Evolutionary conservation across 164 flowering plant genomes (phyloP).

Genomic region (Stephania japonica): DNA sequence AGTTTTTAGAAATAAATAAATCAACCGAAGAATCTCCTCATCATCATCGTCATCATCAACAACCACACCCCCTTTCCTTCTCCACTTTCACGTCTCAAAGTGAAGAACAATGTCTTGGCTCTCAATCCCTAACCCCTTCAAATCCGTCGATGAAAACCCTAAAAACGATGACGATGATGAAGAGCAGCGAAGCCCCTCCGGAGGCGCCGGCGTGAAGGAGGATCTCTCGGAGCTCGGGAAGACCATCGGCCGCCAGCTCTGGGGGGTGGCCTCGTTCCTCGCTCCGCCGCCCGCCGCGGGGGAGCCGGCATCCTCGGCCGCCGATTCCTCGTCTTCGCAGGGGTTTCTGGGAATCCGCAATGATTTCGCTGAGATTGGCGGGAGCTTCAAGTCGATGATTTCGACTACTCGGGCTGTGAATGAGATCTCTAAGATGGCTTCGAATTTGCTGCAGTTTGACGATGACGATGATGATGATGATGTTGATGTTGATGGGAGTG

Average conservation of each 20-base stretch:
- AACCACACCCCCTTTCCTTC: background rate
- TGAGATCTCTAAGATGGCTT: constrained; percentile 38
- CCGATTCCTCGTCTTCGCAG: constrained; percentile 20
- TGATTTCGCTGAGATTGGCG: constrained; percentile 57
- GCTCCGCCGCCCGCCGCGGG: constrained; percentile 45
- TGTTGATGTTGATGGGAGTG: constrained; percentile 24
- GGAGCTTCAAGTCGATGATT: constrained; percentile 37
- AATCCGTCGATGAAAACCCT: constrained; percentile 22
- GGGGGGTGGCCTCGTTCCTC: constrained; percentile 58
- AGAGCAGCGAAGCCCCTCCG: constrained; percentile 8
- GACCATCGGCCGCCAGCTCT: constrained; percentile 43
- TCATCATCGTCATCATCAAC: background rate
- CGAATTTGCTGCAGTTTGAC: constrained; percentile 32
- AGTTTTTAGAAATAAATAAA: no score
- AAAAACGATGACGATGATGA: constrained; percentile 1
- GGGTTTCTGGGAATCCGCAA: constrained; percentile 33
- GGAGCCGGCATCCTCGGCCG: background rate
- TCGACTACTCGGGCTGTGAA: constrained; percentile 35
- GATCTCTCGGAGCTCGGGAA: constrained; percentile 42
- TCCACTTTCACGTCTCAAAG: constrained; percentile 1
- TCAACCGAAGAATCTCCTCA: background rate
- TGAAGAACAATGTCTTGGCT: constrained; percentile 40
- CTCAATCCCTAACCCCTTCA: constrained; percentile 35
- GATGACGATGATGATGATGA: constrained; percentile 15
- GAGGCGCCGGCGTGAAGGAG: constrained; percentile 30